Conservation (phyloP, 352 stramenopile species). For the Peronospora destructor region DNA sequence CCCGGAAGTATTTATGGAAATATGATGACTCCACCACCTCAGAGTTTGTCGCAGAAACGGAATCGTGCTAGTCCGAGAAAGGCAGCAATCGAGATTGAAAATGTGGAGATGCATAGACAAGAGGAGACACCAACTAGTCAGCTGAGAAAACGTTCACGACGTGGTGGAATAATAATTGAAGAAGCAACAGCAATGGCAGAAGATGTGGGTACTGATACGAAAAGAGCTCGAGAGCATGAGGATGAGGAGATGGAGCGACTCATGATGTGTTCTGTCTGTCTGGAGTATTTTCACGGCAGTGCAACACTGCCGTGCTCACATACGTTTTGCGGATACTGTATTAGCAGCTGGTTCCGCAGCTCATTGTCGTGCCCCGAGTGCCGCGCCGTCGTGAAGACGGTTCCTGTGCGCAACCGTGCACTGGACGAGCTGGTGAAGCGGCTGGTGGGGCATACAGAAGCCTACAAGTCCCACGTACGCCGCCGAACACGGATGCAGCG, state of each 20-base stretch:
- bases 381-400: slow-evolving; percentile 46
- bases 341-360: slow-evolving; percentile 72
- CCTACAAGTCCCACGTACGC: slow-evolving; percentile 42
- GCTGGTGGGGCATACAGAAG: slow-evolving; percentile 57
- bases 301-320: slow-evolving; percentile 78
- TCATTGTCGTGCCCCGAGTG: slow-evolving; percentile 77
- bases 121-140: slow-evolving; percentile 24
- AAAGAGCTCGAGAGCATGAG: slow-evolving; percentile 19
- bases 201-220: slow-evolving; percentile 4
- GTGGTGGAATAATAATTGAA: slow-evolving; percentile 14
- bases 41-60: slow-evolving; percentile 25
- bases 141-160: slow-evolving; percentile 34
- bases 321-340: slow-evolving; percentile 75
- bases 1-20: slow-evolving; percentile 6
- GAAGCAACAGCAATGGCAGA: slow-evolving; percentile 16
- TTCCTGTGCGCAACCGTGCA: slow-evolving; percentile 75
- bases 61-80: slow-evolving; percentile 22
- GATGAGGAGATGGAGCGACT: slow-evolving; percentile 54
- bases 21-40: slow-evolving; percentile 12
- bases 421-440: slow-evolving; percentile 71
- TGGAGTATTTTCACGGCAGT: slow-evolving; percentile 75
- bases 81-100: slow-evolving; percentile 12
- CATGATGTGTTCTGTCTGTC: slow-evolving; percentile 76
- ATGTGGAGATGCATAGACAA: slow-evolving; percentile 18
- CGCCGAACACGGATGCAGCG: slow-evolving; percentile 30